Conservation (phyloP, 179 eudicot species). For the Spergularia azorica region DNA sequence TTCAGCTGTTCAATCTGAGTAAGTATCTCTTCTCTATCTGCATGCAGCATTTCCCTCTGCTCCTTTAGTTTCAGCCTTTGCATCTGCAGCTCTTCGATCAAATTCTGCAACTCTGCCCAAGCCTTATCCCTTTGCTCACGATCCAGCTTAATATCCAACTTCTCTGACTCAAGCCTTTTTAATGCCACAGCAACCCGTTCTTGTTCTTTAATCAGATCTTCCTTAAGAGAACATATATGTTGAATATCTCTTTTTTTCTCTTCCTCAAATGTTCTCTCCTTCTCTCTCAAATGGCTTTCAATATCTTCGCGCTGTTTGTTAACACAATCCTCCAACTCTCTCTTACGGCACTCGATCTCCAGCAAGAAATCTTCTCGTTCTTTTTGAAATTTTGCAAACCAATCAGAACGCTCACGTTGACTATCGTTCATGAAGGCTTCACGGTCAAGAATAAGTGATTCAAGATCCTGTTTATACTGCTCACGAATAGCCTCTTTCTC, state of each 20-base stretch:
- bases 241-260: conserved; percentile 74
- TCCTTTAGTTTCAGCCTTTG: conserved; percentile 85
- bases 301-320: conserved; percentile 82
- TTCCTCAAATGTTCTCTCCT: conserved; percentile 70
- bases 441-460: conserved; percentile 72
- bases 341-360: conserved; percentile 73
- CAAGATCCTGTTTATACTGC: conserved; percentile 59
- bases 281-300: conserved; percentile 66
- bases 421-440: conserved; percentile 66
- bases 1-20: conserved; percentile 68
- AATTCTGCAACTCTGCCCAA: conserved; percentile 76
- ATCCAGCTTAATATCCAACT: conserved; percentile 70
- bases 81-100: conserved; percentile 77
- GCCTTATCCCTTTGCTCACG: conserved; percentile 78
- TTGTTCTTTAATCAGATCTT: conserved; percentile 59
- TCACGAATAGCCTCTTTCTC: conserved; percentile 79
- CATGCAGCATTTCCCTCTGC: conserved; percentile 85
- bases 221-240: conserved; percentile 55
- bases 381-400: conserved; percentile 81
- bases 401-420: conserved; percentile 75
- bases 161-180: conserved; percentile 73
- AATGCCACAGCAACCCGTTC: conserved; percentile 60
- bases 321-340: conserved; percentile 71
- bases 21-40: conserved; percentile 70
- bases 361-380: conserved; percentile 71